These are phyloP conservation scores for Psidium friedrichsthalianum DNA, from an alignment of 345 rosid genomes.

Conservation along the genomic window DNA sequence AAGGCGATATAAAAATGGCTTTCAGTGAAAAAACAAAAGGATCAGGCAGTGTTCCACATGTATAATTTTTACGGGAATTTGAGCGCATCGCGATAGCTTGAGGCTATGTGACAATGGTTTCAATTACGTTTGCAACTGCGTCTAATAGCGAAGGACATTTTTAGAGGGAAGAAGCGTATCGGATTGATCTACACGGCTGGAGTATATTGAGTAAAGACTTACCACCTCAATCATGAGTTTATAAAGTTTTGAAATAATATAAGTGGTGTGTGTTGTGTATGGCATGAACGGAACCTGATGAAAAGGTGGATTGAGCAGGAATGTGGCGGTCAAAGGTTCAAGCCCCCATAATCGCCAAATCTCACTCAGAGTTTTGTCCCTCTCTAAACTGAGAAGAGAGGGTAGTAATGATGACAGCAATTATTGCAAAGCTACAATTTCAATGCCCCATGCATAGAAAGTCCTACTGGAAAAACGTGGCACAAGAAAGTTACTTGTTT, in stretches of 20 bases:
- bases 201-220: background rate
- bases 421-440: background rate
- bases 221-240: background rate
- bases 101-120: background rate
- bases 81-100: background rate
- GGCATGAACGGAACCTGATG: background rate
- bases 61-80: background rate
- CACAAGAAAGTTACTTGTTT: background rate
- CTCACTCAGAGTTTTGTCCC: background rate
- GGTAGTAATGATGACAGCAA: background rate
- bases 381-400: background rate
- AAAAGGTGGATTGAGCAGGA: background rate
- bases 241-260: background rate
- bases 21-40: background rate
- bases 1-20: background rate
- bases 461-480: background rate
- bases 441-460: background rate
- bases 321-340: background rate
- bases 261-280: background rate
- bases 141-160: background rate
- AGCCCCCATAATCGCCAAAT: background rate
- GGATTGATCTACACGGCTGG: background rate
- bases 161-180: background rate
- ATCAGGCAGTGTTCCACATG: background rate
- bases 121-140: background rate